A percentile compares a stretch with the other conserved stretches of the same genome.
These are phyloP conservation scores for Pythium aquatile DNA, from an alignment of 352 stramenopile genomes.

Conservation along the genomic window DNA sequence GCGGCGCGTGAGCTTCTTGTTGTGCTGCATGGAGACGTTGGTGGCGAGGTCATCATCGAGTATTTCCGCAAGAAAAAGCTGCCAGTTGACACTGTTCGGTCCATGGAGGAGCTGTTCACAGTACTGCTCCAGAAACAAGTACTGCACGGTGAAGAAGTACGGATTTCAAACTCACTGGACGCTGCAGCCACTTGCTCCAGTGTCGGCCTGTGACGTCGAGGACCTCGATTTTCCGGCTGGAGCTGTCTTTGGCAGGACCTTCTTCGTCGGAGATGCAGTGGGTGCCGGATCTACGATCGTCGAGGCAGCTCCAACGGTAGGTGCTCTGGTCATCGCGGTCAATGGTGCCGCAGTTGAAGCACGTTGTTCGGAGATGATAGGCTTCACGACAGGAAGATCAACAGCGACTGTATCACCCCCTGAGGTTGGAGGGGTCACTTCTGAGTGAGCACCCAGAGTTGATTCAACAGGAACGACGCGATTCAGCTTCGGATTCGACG, in stretches of 20 bases:
- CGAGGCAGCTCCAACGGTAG: neutral
- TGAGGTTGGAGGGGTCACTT: neutral
- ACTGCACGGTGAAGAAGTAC: neutral
- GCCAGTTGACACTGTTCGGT: neutral
- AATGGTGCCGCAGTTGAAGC: neutral
- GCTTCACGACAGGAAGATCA: neutral
- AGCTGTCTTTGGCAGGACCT: conserved; percentile 13
- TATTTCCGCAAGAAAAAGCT: conserved; percentile 18
- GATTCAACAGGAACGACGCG: conserved; percentile 12
- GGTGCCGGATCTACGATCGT: neutral
- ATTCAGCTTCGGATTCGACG: conserved; percentile 8
- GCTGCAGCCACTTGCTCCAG: conserved; percentile 4
- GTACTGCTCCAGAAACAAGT: neutral
- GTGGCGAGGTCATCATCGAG: conserved; percentile 24
- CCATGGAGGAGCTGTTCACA: conserved; percentile 15
- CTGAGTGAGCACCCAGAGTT: neutral
- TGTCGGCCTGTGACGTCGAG: conserved; percentile 7
- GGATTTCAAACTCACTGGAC: conserved; percentile 14
- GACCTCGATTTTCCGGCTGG: conserved; percentile 7
- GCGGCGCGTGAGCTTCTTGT: conserved; percentile 39
- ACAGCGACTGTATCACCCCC: neutral
- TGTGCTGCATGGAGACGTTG: conserved; percentile 37
- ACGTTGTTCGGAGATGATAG: neutral
- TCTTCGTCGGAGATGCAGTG: neutral
- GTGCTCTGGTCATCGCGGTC: neutral